Conservation (phyloP, 1,139 yeast species). For the Taiozyma sp. region DNA sequence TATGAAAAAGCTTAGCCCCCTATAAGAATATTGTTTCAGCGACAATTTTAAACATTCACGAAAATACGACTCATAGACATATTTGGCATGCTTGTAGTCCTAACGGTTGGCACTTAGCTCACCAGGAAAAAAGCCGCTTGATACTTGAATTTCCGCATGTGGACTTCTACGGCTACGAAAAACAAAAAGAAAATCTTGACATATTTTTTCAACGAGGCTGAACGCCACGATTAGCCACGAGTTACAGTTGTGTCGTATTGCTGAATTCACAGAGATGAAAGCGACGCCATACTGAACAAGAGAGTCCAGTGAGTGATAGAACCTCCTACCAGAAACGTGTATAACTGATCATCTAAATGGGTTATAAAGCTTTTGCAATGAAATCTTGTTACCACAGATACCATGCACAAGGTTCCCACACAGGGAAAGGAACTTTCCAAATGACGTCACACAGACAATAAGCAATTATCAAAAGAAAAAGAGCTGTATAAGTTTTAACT, state of each 20-base stretch:
- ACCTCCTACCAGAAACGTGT: too few species aligned
- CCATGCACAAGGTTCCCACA: not conserved
- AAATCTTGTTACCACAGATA: not conserved
- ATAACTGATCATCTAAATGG: too few species aligned
- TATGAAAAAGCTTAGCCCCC: constrained; percentile 32
- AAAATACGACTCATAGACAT: not conserved
- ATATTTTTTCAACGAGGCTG: not conserved
- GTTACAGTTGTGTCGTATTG: not conserved
- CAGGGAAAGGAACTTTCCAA: not conserved
- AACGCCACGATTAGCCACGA: not conserved
- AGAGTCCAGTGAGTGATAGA: too few species aligned
- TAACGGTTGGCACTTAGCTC: too few species aligned
- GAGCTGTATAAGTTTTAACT: too few species aligned
- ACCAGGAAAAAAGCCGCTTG: too few species aligned
- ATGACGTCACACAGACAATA: not conserved
- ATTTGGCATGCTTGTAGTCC: too few species aligned
- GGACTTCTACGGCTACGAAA: too few species aligned
- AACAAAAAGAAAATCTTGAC: not conserved
- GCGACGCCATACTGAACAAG: not conserved
- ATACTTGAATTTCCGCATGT: too few species aligned
- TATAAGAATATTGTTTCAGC: too few species aligned
- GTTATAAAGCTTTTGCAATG: too few species aligned
- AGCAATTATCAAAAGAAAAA: not conserved
- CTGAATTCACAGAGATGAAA: too few species aligned
- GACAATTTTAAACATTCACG: not conserved